Base-by-base conservation (phyloP, 1,284 basidiomycete genomes). In the Austroboletus niveus region DNA sequence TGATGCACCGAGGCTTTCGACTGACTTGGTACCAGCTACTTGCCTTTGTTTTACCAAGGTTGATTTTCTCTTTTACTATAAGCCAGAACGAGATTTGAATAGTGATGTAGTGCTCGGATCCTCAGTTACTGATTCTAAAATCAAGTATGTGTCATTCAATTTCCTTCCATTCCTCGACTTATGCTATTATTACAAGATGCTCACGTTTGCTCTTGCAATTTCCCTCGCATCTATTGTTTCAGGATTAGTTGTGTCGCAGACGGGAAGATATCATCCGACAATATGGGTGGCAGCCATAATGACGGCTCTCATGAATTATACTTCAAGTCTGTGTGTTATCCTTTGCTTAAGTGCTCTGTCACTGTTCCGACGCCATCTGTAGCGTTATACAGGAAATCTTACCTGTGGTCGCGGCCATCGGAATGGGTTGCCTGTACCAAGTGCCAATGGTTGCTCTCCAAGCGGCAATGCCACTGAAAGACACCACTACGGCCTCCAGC, bases 391-490 rank as follows among this genome's bases (percentile, higher is more conserved):
- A 85, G 62, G 78, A 79, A 11, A 35, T 88, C 3, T 86, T 76
- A 58, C 82, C 84, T 4, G 61, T 89, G 15, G 66, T 90, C n/a
- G 72, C 80, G 8, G 78, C 81, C 5, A 8, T 83, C 2, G 87
- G 87, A 0, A 63, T 84, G 22, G 87, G 87, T 3, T 76, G 73
- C 56, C 65, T 88, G 42, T 87, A 86, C 74, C 84, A 85, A 68
- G 77, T 82, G 8, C 86, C 87, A 0, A 68, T 89, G 11, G 83
- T 90, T 53, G 85, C 76, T 20, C 68, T 91, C 12, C 89, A 91
- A 70, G 87, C 88, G 1, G 85, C 88, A 1, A 91, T 92, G 87
- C 89, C 89, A 0, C 60, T 88, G 24, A 85, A 83, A 59, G 87
- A 90, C 58, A 88, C 91, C 87, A 85, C 88, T 1, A 89, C 89